Evolutionary conservation across 2,329 filamentous ascomycete species (phyloP), one percentile per base, ranked within the genome.

Genomic region (Dothideomycetidae sp.): DNA sequence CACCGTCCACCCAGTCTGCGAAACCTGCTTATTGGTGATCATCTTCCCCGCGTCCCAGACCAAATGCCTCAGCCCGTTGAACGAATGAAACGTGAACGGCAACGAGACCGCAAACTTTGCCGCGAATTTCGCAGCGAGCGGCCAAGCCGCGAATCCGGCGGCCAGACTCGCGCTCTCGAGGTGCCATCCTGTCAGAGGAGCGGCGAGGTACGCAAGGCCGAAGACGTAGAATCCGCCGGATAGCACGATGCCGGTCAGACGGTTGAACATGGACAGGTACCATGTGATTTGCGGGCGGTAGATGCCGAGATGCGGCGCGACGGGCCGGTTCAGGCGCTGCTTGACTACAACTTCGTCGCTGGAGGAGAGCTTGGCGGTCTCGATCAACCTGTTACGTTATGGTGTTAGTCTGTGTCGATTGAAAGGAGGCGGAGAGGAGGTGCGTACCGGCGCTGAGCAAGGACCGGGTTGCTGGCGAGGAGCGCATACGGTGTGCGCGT

Each of bases 241-340:
- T 48, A 92, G 70, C 42, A 69, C 60, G 54, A 70, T 63, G 52
- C 83, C 86, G n/a, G 83, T 88, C 64, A 93, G 75, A 53, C 86
- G 84, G 66, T 85, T 81, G 62, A 82, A 70, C 41, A 67, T 75
- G 50, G 75, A 77, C 49, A 70, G 69, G 60, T 82, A 78, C 78
- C 78, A 93, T 50, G 83, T 90, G 63, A 94, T 81, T 60, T 83
- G 75, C 42, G 79, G 73, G 59, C 75, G 71, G 75, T 94, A 94
- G 71, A 92, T 86, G 53, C 64, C 58, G 45, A 94, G 73, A 57
- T 94, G 85, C 39, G 86, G 86, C 31, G 83, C 71, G 51, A 93
- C 70, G 55, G 86, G 86, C 36, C 86, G 86, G 53, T 70, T 62
- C 39, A 78, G 70, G 52, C 86, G 86, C 68, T 94, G 86, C 54